Evolutionary conservation across 1,284 basidiomycete species (phyloP).

Genomic region (Heterobasidion parviporum): DNA sequence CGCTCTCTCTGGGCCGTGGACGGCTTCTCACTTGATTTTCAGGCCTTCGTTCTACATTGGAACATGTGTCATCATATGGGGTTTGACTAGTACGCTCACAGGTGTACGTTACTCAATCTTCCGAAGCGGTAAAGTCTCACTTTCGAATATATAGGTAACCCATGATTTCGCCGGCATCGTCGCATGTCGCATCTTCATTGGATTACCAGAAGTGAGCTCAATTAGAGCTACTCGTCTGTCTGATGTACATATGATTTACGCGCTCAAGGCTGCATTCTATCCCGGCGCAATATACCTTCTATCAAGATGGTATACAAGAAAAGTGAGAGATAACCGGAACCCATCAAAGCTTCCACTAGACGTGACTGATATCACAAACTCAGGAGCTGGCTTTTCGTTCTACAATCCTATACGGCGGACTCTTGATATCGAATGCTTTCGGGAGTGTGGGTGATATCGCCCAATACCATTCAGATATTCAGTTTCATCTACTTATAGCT

Average conservation of each 20-base stretch:
- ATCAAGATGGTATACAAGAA: slow-evolving; percentile 60
- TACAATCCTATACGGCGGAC: slow-evolving; percentile 60
- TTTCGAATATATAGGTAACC: not conserved
- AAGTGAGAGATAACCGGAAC: slow-evolving; percentile 23
- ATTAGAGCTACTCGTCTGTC: not conserved
- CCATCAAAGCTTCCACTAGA: not conserved
- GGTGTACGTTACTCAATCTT: slow-evolving; percentile 30
- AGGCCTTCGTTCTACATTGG: slow-evolving; percentile 62
- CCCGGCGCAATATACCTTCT: slow-evolving; percentile 57
- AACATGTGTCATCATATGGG: slow-evolving; percentile 53
- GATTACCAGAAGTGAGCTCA: slow-evolving; percentile 44
- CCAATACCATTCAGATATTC: not conserved
- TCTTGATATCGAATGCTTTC: slow-evolving; percentile 70
- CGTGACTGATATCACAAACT: not conserved
- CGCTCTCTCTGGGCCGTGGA: not conserved
- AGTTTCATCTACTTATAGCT: slow-evolving; percentile 26
- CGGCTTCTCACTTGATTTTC: not conserved
- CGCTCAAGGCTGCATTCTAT: slow-evolving; percentile 46
- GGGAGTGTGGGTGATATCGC: slow-evolving; percentile 39
- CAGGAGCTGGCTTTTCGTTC: slow-evolving; percentile 63
- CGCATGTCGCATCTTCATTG: slow-evolving; percentile 51
- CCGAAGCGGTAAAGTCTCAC: not conserved
- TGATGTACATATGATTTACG: not conserved
- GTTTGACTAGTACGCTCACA: slow-evolving; percentile 51
- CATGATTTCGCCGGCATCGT: slow-evolving; percentile 40